Evolutionary conservation across 1,284 basidiomycete genomes (phyloP).

Genomic region (Apiotrichum veenhuisii): DNA sequence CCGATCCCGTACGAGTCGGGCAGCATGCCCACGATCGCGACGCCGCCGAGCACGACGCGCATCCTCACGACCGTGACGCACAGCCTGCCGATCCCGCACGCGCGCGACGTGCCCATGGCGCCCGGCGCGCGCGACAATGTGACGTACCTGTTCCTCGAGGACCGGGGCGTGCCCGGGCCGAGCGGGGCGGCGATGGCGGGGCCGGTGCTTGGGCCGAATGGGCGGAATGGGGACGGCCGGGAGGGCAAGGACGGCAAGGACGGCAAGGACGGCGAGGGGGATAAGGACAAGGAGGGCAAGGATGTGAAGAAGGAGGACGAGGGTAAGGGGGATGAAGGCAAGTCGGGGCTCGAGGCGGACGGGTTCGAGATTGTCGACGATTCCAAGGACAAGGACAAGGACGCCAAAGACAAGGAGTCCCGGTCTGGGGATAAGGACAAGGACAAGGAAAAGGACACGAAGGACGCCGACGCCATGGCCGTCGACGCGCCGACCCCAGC

Average conservation of each 20-base stretch:
- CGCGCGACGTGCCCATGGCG: slow-evolving; percentile 18
- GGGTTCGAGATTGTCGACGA: slow-evolving; percentile 38
- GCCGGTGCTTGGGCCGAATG: no score
- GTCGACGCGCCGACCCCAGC: background rate
- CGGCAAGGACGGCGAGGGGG: background rate
- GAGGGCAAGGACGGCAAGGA: background rate
- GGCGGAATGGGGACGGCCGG: background rate
- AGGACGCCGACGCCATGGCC: background rate
- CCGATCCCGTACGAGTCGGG: background rate
- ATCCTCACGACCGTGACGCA: slow-evolving; percentile 35
- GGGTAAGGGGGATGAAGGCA: background rate
- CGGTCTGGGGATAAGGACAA: no score
- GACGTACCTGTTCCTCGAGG: slow-evolving; percentile 41
- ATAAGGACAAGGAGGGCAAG: background rate
- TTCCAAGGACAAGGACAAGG: slow-evolving; percentile 1
- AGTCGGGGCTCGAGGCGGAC: slow-evolving; percentile 22
- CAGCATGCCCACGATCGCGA: slow-evolving; percentile 4
- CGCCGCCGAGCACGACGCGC: slow-evolving; percentile 12
- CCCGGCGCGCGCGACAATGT: slow-evolving; percentile 27
- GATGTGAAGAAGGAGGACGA: background rate
- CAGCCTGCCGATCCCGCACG: slow-evolving; percentile 18
- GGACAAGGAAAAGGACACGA: background rate
- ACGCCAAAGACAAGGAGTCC: background rate
- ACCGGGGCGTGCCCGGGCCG: slow-evolving; percentile 19
- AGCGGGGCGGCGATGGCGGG: no score